These are phyloP conservation scores for Bertia moriformis DNA, from an alignment of 2,329 filamentous ascomycete species.

Conservation along the genomic window DNA sequence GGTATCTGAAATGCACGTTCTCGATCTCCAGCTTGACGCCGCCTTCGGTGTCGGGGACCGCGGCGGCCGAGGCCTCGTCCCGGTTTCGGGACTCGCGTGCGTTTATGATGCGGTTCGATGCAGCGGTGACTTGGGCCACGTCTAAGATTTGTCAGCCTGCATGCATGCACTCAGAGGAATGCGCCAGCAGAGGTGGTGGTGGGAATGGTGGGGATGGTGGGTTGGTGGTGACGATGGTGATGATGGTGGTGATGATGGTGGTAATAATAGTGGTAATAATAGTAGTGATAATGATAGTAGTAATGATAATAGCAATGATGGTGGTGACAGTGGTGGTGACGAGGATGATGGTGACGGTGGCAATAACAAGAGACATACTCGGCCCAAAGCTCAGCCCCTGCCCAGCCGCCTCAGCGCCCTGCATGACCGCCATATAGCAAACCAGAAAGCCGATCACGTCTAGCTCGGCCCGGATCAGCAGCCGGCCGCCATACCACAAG, in stretches of 20 bases:
- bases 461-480: constrained; percentile 37
- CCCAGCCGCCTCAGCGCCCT: constrained; percentile 53
- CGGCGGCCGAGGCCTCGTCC: constrained; percentile 8
- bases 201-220: no score
- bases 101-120: constrained; percentile 43
- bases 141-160: no score
- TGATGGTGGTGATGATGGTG: no score
- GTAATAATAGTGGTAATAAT: no score
- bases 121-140: constrained; percentile 40
- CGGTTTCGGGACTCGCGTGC: constrained; percentile 26
- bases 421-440: constrained; percentile 51
- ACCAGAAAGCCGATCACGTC: constrained; percentile 31
- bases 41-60: constrained; percentile 26
- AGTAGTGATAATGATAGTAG: no score
- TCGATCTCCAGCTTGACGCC: constrained; percentile 40
- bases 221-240: no score
- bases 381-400: constrained; percentile 54
- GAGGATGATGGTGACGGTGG: no score
- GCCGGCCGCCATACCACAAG: constrained; percentile 46
- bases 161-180: no score
- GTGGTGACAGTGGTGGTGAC: no score
- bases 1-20: constrained; percentile 45
- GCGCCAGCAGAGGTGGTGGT: no score
- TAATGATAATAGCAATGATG: no score
- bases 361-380: constrained; percentile 17